A percentile compares a stretch with the other conserved stretches of the same genome.
These are phyloP conservation scores for Suillus luteus DNA, from an alignment of 768 basidiomycete species.

Conservation along the genomic window DNA sequence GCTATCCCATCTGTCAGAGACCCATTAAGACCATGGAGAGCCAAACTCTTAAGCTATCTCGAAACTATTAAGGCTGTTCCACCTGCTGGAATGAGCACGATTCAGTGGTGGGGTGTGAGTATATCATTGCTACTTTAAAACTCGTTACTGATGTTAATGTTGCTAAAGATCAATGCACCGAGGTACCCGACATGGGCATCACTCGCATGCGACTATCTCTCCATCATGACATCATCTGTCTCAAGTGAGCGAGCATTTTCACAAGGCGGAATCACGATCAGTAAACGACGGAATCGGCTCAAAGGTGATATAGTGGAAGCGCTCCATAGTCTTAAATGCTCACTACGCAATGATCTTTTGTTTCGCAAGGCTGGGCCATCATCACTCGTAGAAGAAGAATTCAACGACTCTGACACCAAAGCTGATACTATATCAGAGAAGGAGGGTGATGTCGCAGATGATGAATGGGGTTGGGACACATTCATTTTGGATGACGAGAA, in stretches of 20 bases:
- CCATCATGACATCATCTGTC: background rate
- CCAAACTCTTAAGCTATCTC: background rate
- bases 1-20: background rate
- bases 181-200: background rate
- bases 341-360: background rate
- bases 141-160: background rate
- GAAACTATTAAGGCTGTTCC: background rate
- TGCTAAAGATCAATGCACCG: background rate
- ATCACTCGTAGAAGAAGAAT: background rate
- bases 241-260: background rate
- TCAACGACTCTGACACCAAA: background rate
- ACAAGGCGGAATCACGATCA: background rate
- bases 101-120: constrained; percentile 1
- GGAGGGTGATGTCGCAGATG: background rate
- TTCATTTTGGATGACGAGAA: background rate
- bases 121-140: background rate
- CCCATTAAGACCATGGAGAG: background rate
- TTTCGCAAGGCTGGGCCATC: background rate
- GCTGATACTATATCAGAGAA: background rate
- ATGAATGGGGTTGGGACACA: background rate
- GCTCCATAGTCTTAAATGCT: background rate
- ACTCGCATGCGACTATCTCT: background rate
- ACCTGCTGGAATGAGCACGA: background rate
- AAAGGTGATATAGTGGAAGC: background rate
- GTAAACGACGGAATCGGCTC: background rate